Conservation (phyloP, 2,329 filamentous ascomycete species). For the Penicillium sp. region DNA sequence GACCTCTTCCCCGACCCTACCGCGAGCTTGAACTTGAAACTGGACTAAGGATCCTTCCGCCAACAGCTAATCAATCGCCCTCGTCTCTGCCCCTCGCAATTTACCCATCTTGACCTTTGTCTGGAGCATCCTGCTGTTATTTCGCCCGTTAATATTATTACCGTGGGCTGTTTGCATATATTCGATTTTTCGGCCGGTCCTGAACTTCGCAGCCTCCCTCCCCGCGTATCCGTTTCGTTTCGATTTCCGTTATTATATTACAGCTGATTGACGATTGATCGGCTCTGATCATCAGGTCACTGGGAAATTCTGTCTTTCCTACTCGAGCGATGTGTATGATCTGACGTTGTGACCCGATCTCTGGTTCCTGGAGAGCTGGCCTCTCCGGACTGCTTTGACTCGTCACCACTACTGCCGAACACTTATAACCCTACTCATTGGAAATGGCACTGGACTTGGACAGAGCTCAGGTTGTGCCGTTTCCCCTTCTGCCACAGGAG, state of each 20-base stretch:
- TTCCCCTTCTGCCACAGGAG: slow-evolving; percentile 18
- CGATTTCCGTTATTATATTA: background rate
- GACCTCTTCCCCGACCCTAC: background rate
- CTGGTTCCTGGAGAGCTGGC: slow-evolving; percentile 40
- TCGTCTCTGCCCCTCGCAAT: slow-evolving; percentile 10
- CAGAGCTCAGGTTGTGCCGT: slow-evolving; percentile 18
- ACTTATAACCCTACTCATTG: slow-evolving; percentile 4
- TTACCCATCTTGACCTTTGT: background rate
- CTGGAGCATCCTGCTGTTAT: background rate
- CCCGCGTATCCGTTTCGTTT: background rate
- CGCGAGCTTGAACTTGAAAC: slow-evolving; percentile 7
- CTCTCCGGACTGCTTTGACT: slow-evolving; percentile 27
- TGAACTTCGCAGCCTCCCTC: background rate
- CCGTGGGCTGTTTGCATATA: no score
- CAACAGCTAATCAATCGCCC: background rate
- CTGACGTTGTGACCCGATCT: slow-evolving; percentile 13
- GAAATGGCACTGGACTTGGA: slow-evolving; percentile 28
- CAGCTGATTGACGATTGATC: background rate
- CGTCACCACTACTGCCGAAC: background rate
- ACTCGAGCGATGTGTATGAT: slow-evolving; percentile 14
- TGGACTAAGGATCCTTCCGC: slow-evolving; percentile 12
- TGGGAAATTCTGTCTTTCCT: background rate
- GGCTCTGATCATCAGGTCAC: background rate
- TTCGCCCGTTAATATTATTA: background rate
- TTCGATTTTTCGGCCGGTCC: background rate